Evolutionary conservation across 352 stramenopile genomes (phyloP).

Genomic region (Globisporangium carolinianum): DNA sequence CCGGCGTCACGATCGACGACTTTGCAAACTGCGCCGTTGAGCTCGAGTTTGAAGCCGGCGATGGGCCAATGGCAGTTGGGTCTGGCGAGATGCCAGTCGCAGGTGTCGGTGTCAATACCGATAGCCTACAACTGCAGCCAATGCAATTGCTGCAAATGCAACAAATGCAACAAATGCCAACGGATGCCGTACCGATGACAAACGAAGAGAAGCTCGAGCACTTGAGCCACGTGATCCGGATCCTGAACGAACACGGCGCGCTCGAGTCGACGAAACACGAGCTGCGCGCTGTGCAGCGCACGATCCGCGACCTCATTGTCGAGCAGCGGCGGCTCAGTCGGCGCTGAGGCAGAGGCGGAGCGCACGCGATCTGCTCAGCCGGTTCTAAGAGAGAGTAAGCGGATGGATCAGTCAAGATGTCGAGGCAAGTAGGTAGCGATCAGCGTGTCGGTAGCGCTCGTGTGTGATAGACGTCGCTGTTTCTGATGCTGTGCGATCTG

Average conservation of each 20-base stretch:
- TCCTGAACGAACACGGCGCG: slow-evolving; percentile 11
- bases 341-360: not conserved
- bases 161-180: not conserved
- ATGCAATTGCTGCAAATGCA: not conserved
- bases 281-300: slow-evolving; percentile 6
- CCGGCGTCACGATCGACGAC: slow-evolving; percentile 5
- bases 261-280: slow-evolving; percentile 10
- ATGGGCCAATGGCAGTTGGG: too few relatives aligned
- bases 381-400: too few relatives aligned
- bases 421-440: too few relatives aligned
- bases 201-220: slow-evolving; percentile 10
- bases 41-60: slow-evolving; percentile 1
- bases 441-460: too few relatives aligned
- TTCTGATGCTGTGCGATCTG: too few relatives aligned
- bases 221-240: slow-evolving; percentile 9
- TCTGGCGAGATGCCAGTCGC: not conserved
- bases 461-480: too few relatives aligned
- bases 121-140: not conserved
- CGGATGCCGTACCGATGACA: not conserved
- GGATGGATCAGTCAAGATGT: too few relatives aligned
- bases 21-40: slow-evolving; percentile 6
- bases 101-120: not conserved
- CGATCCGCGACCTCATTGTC: slow-evolving; percentile 9
- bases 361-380: too few relatives aligned
- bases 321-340: slow-evolving; percentile 8